Conservation (phyloP, 2,329 filamentous ascomycete genomes). For the Dothistroma pini region DNA sequence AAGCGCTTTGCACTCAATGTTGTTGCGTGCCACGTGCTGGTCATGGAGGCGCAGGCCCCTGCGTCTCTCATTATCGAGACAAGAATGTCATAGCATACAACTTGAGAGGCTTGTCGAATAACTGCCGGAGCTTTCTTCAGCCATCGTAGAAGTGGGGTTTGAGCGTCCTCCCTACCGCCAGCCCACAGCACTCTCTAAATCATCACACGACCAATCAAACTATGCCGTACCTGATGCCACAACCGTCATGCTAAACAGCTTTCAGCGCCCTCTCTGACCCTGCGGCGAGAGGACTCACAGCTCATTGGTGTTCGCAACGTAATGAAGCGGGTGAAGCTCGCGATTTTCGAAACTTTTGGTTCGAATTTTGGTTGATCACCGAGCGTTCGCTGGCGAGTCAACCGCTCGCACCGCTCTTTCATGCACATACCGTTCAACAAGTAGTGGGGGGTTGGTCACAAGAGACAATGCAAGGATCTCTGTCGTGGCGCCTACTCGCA, state of each 20-base stretch:
- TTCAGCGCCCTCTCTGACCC: slow-evolving; percentile 4
- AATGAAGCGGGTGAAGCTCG: not conserved
- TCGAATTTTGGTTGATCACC: not conserved
- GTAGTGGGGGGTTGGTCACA: slow-evolving; percentile 6
- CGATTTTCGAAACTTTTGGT: slow-evolving; percentile 7
- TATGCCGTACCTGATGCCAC: slow-evolving; percentile 17
- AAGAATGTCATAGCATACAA: not conserved
- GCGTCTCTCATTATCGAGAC: not conserved
- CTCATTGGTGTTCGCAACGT: not conserved
- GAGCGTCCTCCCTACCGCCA: slow-evolving; percentile 6
- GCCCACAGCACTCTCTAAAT: slow-evolving; percentile 11
- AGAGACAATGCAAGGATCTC: not conserved
- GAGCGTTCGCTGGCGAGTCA: not conserved
- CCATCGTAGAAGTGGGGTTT: not conserved
- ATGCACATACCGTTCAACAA: not conserved
- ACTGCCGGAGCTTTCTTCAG: slow-evolving; percentile 1
- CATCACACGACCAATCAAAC: slow-evolving; percentile 14
- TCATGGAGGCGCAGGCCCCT: not conserved
- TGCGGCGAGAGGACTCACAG: slow-evolving; percentile 10
- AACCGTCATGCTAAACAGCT: slow-evolving; percentile 14
- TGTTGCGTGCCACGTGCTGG: not conserved
- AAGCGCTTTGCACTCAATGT: not conserved
- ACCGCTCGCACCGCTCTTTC: not conserved
- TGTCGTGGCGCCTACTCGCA: not conserved
- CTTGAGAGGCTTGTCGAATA: not conserved